A percentile compares a stretch with the other conserved stretches of the same genome.
Conservation (phyloP, 2,329 filamentous ascomycete species). For the Periconia digitata region DNA sequence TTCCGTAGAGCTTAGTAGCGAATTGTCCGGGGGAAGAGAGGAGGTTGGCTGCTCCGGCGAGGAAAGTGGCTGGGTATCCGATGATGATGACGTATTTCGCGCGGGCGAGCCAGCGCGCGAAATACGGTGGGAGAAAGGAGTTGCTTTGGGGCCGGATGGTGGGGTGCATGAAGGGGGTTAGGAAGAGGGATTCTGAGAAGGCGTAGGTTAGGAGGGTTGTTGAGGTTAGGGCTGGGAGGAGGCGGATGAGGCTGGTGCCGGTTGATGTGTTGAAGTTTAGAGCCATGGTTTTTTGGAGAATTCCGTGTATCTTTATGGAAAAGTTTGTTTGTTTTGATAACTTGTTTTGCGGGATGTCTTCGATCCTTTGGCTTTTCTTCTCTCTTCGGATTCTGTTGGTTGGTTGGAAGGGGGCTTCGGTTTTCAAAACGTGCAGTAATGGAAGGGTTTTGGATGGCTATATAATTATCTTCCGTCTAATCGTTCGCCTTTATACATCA, state of each 20-base stretch:
- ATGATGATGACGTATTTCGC: background rate
- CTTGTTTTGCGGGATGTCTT: no score
- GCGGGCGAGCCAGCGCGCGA: background rate
- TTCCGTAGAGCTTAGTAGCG: background rate
- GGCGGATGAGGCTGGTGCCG: background rate
- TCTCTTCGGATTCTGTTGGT: no score
- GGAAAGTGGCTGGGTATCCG: background rate
- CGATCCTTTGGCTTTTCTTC: no score
- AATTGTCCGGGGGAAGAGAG: no score
- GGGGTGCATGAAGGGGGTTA: background rate
- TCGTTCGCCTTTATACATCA: no score
- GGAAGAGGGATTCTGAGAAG: background rate
- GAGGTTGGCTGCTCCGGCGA: background rate
- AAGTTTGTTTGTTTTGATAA: no score
- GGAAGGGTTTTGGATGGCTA: no score
- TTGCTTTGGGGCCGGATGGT: background rate
- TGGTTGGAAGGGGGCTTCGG: no score
- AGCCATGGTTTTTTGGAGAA: background rate
- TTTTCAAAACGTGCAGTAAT: no score
- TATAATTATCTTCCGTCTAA: no score
- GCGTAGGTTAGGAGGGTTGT: background rate
- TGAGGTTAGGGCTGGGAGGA: background rate
- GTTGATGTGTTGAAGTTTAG: no score
- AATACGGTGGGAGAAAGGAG: background rate
- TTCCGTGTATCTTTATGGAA: no score